phyloP scores from a whole-genome alignment of 441 rosid genomes.

The Biscutella laevigata region DNA sequence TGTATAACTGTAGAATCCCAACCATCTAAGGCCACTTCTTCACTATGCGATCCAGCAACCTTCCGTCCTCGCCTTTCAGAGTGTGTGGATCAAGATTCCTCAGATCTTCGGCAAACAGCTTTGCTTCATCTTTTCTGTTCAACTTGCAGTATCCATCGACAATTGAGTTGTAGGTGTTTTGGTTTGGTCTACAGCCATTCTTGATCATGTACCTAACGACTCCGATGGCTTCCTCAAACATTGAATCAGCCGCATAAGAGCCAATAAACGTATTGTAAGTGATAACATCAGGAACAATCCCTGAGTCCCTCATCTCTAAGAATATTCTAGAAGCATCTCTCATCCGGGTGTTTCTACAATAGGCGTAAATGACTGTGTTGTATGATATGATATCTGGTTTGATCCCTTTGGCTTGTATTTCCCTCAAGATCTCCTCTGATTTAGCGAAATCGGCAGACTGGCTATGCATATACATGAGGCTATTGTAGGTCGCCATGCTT shows the following conservation, averaged over 20 bases:
- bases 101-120: constrained; percentile 42
- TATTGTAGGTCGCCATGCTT: constrained; percentile 73
- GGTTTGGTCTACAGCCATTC: constrained; percentile 61
- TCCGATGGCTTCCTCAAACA: constrained; percentile 68
- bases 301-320: constrained; percentile 56
- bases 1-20: no score
- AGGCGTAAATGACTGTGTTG: constrained; percentile 76
- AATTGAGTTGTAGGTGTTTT: constrained; percentile 68
- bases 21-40: constrained; percentile 59
- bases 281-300: constrained; percentile 67
- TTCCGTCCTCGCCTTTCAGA: constrained; percentile 40
- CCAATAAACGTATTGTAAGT: constrained; percentile 79
- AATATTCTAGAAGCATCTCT: constrained; percentile 75
- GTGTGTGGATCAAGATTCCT: constrained; percentile 52
- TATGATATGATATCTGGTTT: constrained; percentile 80
- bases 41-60: constrained; percentile 50
- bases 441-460: constrained; percentile 56
- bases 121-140: constrained; percentile 53
- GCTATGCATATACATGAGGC: constrained; percentile 83
- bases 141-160: constrained; percentile 79
- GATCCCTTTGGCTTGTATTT: constrained; percentile 50
- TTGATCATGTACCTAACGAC: constrained; percentile 73
- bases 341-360: constrained; percentile 81
- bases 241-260: constrained; percentile 74
- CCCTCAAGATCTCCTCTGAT: constrained; percentile 64